Evolutionary conservation across 2,329 filamentous ascomycete genomes (phyloP).

Genomic region (Pestalotiopsis sp.): DNA sequence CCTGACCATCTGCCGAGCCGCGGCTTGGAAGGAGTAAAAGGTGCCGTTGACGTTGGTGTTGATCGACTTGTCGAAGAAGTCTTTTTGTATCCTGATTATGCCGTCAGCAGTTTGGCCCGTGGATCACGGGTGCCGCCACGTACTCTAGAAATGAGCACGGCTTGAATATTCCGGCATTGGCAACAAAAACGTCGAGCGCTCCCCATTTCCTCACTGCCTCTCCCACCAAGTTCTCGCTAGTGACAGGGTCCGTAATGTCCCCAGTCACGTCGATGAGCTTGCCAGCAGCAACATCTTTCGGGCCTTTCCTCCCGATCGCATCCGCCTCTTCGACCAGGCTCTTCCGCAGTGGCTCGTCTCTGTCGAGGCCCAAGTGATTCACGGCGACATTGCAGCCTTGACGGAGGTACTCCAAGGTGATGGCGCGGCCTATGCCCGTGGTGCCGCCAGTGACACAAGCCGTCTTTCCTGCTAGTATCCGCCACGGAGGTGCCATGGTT

Average conservation of each 20-base stretch:
- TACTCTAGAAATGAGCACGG: conserved; percentile 77
- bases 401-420: conserved; percentile 75
- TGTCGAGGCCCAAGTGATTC: conserved; percentile 71
- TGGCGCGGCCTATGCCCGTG: conserved; percentile 85
- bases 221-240: conserved; percentile 68
- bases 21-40: conserved; percentile 85
- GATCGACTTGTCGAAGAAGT: conserved; percentile 73
- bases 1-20: conserved; percentile 77
- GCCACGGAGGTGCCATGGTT: not conserved
- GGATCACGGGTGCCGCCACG: not conserved
- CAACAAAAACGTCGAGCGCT: conserved; percentile 77
- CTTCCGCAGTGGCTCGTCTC: conserved; percentile 53
- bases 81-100: conserved; percentile 60
- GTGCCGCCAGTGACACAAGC: conserved; percentile 86
- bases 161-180: conserved; percentile 85
- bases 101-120: not conserved
- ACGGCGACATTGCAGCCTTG: conserved; percentile 80
- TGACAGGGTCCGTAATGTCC: conserved; percentile 76
- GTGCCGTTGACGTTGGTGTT: conserved; percentile 83
- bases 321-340: conserved; percentile 57
- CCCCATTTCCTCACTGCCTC: conserved; percentile 63
- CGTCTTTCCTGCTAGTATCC: conserved; percentile 66
- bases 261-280: conserved; percentile 70
- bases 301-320: conserved; percentile 45
- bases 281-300: conserved; percentile 46